These are phyloP conservation scores for Friedmanniomyces endolithicus DNA, from an alignment of 495 filamentous ascomycete genomes.

Conservation along the genomic window DNA sequence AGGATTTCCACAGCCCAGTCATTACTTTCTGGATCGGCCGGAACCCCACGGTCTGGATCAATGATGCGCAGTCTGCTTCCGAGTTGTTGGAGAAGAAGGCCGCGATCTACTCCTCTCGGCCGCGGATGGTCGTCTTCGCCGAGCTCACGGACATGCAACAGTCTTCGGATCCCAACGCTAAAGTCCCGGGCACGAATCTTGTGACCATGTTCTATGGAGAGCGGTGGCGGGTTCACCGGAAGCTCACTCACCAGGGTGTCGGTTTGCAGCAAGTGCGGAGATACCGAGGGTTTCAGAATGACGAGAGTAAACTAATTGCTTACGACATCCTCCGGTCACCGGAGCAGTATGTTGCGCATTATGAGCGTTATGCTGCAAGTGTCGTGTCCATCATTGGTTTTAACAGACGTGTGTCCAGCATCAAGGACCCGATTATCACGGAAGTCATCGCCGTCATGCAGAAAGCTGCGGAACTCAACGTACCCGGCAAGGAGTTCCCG, in stretches of 20 bases:
- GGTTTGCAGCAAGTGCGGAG: conserved; percentile 47
- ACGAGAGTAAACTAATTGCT: conserved; percentile 36
- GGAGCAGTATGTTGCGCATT: conserved; percentile 32
- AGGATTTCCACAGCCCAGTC: conserved; percentile 39
- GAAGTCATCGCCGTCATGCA: conserved; percentile 46
- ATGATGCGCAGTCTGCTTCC: conserved; percentile 49
- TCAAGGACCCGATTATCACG: conserved; percentile 37
- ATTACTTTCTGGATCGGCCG: conserved; percentile 53
- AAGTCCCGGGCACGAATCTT: conserved; percentile 32
- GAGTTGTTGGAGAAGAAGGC: conserved; percentile 43
- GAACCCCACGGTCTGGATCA: conserved; percentile 53
- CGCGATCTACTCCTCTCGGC: conserved; percentile 40
- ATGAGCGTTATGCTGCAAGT: conserved; percentile 35
- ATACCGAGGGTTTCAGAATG: conserved; percentile 49
- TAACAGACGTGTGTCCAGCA: conserved; percentile 28
- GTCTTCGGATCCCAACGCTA: conserved; percentile 10
- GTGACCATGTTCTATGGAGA: conserved; percentile 50
- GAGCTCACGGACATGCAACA: conserved; percentile 45
- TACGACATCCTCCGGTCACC: conserved; percentile 29
- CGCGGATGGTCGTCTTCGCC: conserved; percentile 40
- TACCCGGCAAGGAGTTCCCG: conserved; percentile 43
- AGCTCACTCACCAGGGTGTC: conserved; percentile 49
- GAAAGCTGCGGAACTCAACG: conserved; percentile 46
- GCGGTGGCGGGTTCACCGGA: conserved; percentile 49
- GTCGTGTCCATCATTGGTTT: conserved; percentile 38